Conservation (phyloP, 2,329 filamentous ascomycete genomes). For the Pseudogymnoascus sp. region DNA sequence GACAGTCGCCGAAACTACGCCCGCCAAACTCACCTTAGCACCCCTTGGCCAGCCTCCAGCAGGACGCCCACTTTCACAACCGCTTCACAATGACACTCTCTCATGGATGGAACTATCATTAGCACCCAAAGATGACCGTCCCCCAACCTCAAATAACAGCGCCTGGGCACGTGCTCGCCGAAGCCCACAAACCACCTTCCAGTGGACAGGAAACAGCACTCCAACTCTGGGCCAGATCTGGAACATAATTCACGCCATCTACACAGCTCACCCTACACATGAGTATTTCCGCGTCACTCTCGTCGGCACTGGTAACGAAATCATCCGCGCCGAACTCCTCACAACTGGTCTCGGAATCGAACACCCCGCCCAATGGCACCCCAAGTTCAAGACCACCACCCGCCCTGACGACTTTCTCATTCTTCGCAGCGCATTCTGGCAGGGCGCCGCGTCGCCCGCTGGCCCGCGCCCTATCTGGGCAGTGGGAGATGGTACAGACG, state of each 20-base stretch:
- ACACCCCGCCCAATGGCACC: constrained; percentile 19
- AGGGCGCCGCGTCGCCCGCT: constrained; percentile 62
- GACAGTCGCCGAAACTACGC: constrained; percentile 14
- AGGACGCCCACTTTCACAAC: constrained; percentile 19
- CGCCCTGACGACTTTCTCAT: constrained; percentile 38
- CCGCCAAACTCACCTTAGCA: constrained; percentile 16
- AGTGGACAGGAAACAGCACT: constrained; percentile 29
- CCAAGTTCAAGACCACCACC: constrained; percentile 11
- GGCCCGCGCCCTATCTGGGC: constrained; percentile 58
- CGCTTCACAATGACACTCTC: constrained; percentile 29
- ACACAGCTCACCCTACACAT: constrained; percentile 28
- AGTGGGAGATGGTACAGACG: constrained; percentile 16
- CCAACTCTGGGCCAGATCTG: constrained; percentile 35
- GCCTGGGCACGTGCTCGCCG: constrained; percentile 32
- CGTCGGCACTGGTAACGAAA: constrained; percentile 25
- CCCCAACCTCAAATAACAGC: constrained; percentile 32
- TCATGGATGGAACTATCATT: constrained; percentile 26
- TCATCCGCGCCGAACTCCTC: constrained; percentile 29
- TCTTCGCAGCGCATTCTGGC: constrained; percentile 58
- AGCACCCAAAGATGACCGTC: constrained; percentile 21
- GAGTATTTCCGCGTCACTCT: constrained; percentile 34
- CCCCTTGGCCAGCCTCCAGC: constrained; percentile 15
- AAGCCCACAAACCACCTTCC: constrained; percentile 29
- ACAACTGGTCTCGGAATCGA: constrained; percentile 24
- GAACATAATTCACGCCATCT: constrained; percentile 35